These are phyloP conservation scores for Forsythia viridissima DNA, from an alignment of 257 asterid genomes.

Conservation along the genomic window DNA sequence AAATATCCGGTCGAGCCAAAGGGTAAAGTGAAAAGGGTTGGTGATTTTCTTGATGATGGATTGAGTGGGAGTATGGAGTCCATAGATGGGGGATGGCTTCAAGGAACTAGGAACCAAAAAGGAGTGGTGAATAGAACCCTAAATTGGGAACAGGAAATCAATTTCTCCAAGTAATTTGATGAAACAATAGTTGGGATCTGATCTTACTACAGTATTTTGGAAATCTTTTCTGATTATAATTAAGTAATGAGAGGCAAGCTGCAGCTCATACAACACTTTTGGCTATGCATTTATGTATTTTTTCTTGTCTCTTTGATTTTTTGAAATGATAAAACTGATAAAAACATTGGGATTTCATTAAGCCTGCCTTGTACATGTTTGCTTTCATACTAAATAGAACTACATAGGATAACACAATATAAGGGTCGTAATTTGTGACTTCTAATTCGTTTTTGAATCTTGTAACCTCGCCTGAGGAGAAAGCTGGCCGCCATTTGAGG, in stretches of 20 bases:
- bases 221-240: too few relatives aligned
- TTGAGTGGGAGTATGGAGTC: slow-evolving; percentile 62
- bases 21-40: slow-evolving; percentile 75
- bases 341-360: background rate
- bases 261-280: background rate
- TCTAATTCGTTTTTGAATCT: too few relatives aligned
- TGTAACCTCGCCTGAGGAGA: too few relatives aligned
- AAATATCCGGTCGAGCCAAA: slow-evolving; percentile 71
- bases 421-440: background rate
- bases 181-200: background rate
- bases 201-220: too few relatives aligned
- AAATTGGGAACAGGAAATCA: slow-evolving; percentile 31
- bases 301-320: background rate
- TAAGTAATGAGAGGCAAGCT: too few relatives aligned
- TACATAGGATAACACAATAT: background rate
- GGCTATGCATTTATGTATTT: background rate
- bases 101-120: slow-evolving; percentile 19
- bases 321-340: too few relatives aligned
- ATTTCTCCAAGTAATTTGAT: slow-evolving; percentile 1
- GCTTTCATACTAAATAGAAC: background rate
- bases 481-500: too few relatives aligned
- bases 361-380: background rate
- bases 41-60: slow-evolving; percentile 84
- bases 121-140: slow-evolving; percentile 19
- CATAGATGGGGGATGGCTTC: slow-evolving; percentile 72